Evolutionary conservation across 805 yeast species (phyloP).

Genomic region (Danielia reshetovae): DNA sequence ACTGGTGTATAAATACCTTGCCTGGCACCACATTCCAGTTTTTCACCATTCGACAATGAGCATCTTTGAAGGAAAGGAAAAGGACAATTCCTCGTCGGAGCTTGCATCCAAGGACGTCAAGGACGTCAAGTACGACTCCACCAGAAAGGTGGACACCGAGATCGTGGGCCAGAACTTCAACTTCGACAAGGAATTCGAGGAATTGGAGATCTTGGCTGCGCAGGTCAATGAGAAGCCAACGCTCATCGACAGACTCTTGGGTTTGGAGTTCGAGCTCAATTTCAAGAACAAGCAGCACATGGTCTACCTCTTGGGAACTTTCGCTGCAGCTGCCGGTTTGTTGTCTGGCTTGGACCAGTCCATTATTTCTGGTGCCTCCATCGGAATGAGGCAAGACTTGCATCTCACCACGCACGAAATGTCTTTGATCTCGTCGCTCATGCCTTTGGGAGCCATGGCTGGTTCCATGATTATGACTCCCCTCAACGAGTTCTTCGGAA

Average conservation of each 20-base stretch:
- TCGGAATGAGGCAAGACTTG: slow-evolving; percentile 45
- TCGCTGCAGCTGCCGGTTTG: slow-evolving; percentile 62
- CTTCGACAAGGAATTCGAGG: slow-evolving; percentile 32
- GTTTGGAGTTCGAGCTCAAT: slow-evolving; percentile 34
- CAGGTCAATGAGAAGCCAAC: slow-evolving; percentile 27
- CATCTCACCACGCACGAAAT: slow-evolving; percentile 37
- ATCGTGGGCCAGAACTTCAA: slow-evolving; percentile 30
- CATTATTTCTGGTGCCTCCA: slow-evolving; percentile 59
- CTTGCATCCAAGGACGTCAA: slow-evolving; percentile 5
- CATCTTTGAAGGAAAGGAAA: slow-evolving; percentile 15
- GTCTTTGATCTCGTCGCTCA: slow-evolving; percentile 53
- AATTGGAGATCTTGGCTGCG: slow-evolving; percentile 29
- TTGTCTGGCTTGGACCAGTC: slow-evolving; percentile 69
- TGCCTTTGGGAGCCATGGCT: slow-evolving; percentile 69
- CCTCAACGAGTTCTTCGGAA: slow-evolving; percentile 50
- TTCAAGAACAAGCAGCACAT: slow-evolving; percentile 42
- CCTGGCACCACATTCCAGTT: too few relatives aligned
- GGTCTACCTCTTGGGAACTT: slow-evolving; percentile 47
- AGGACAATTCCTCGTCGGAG: slow-evolving; percentile 17
- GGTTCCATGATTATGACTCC: slow-evolving; percentile 63
- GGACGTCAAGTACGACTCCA: slow-evolving; percentile 16
- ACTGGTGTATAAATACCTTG: too few relatives aligned
- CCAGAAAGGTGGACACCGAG: slow-evolving; percentile 22
- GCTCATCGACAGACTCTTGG: slow-evolving; percentile 33
- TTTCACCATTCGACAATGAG: too few relatives aligned